phyloP scores from a whole-genome alignment of 768 basidiomycete species.

The Gymnopilus dilepis region DNA sequence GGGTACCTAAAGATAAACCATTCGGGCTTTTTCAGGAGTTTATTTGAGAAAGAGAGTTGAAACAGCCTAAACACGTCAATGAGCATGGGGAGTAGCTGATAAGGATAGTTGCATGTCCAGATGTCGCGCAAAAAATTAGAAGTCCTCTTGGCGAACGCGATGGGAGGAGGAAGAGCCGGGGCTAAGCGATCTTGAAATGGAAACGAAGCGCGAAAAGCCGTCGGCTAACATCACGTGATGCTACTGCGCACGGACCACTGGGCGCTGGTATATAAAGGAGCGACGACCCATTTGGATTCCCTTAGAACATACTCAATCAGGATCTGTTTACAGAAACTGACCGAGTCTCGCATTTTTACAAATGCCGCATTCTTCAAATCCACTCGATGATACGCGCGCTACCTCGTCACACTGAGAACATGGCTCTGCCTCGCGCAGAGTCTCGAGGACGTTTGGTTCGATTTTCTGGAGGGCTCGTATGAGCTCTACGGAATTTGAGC shows the following conservation, averaged over 20 bases:
- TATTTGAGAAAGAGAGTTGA: too few relatives aligned
- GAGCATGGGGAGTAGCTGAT: too few relatives aligned
- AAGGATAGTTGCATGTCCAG: too few relatives aligned
- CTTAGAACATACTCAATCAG: slow-evolving; percentile 80
- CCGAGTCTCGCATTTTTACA: slow-evolving; percentile 82
- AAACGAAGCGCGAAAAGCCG: too few relatives aligned
- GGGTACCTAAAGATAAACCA: too few relatives aligned
- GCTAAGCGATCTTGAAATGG: too few relatives aligned
- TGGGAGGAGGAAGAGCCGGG: too few relatives aligned
- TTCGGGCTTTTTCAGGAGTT: neutral
- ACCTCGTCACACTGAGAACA: slow-evolving; percentile 74
- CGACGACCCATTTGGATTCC: slow-evolving; percentile 32
- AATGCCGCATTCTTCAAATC: slow-evolving; percentile 75
- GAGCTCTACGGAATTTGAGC: slow-evolving; percentile 33
- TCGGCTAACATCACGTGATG: neutral
- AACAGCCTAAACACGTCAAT: too few relatives aligned
- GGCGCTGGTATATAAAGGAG: slow-evolving; percentile 29
- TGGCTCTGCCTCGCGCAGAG: slow-evolving; percentile 37
- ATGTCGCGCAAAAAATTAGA: too few relatives aligned
- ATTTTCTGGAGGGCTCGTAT: slow-evolving; percentile 28
- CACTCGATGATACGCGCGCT: slow-evolving; percentile 70
- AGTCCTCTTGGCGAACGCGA: too few relatives aligned
- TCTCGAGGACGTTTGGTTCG: slow-evolving; percentile 71
- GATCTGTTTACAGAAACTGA: slow-evolving; percentile 85
- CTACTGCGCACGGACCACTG: slow-evolving; percentile 35